These are phyloP conservation scores for Trichosanthes truncata DNA, from an alignment of 306 rosid species.

Conservation along the genomic window DNA sequence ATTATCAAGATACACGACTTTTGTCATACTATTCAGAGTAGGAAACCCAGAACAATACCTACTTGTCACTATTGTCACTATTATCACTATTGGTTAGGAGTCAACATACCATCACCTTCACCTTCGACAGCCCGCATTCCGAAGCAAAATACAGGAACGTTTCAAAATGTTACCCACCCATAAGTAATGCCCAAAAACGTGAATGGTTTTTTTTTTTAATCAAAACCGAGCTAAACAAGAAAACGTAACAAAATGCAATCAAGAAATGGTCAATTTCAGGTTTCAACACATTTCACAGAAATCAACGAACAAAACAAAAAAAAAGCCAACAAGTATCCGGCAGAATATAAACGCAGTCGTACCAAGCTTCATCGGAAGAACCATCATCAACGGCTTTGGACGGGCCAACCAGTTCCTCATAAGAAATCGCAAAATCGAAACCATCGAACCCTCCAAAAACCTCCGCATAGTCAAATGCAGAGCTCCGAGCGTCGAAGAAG, in stretches of 20 bases:
- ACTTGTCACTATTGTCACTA: too few species aligned
- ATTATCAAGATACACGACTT: slow-evolving; percentile 1
- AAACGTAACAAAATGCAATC: not conserved
- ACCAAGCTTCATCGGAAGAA: slow-evolving; percentile 75
- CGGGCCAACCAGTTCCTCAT: slow-evolving; percentile 49
- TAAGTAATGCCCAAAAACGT: not conserved
- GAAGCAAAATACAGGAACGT: not conserved
- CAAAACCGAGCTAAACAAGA: not conserved
- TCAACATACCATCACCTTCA: not conserved
- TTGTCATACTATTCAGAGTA: not conserved
- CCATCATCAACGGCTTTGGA: slow-evolving; percentile 17
- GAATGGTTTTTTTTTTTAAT: not conserved
- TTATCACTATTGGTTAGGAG: not conserved
- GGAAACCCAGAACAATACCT: not conserved
- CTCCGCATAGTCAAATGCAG: slow-evolving; percentile 60
- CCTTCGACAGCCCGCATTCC: not conserved
- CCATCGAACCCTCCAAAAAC: slow-evolving; percentile 57
- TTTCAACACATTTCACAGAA: slow-evolving; percentile 20
- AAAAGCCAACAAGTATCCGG: not conserved
- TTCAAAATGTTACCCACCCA: not conserved
- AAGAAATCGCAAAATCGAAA: slow-evolving; percentile 47
- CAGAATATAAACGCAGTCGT: slow-evolving; percentile 18
- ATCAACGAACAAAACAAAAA: not conserved
- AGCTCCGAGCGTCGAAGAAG: slow-evolving; percentile 50
- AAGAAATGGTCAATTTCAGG: not conserved